Evolutionary conservation across 2,329 filamentous ascomycete species (phyloP).

Genomic region (Neobulgaria alba): DNA sequence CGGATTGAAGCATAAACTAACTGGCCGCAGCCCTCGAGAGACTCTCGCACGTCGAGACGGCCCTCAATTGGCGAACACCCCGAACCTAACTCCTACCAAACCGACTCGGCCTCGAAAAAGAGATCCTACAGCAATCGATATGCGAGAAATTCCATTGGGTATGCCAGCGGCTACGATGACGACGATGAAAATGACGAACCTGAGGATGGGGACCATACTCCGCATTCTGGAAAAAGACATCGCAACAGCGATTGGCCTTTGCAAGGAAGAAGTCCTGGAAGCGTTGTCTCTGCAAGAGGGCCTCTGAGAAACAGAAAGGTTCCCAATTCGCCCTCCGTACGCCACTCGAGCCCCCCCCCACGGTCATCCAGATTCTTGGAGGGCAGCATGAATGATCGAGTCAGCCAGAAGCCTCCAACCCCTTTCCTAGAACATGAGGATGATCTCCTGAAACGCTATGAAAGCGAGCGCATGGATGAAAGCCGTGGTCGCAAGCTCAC

Average conservation of each 20-base stretch:
- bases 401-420: slow-evolving; percentile 52
- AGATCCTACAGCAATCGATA: slow-evolving; percentile 27
- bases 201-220: slow-evolving; percentile 13
- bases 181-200: slow-evolving; percentile 22
- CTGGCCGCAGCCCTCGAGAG: slow-evolving; percentile 2
- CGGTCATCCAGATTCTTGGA: slow-evolving; percentile 62
- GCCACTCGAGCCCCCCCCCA: slow-evolving; percentile 29
- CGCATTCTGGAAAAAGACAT: slow-evolving; percentile 34
- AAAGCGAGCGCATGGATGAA: slow-evolving; percentile 6
- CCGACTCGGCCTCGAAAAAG: slow-evolving; percentile 16
- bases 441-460: slow-evolving; percentile 13
- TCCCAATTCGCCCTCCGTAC: slow-evolving; percentile 22
- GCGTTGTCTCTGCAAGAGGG: slow-evolving; percentile 7
- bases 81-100: slow-evolving; percentile 1
- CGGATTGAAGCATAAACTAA: slow-evolving; percentile 1
- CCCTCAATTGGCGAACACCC: slow-evolving; percentile 7
- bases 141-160: slow-evolving; percentile 12
- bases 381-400: slow-evolving; percentile 78
- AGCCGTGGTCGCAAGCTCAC: slow-evolving; percentile 12
- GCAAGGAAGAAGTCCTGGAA: slow-evolving; percentile 5
- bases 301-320: slow-evolving; percentile 18
- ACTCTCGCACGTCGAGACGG: slow-evolving; percentile 6
- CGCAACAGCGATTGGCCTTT: slow-evolving; percentile 38
- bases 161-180: slow-evolving; percentile 27
- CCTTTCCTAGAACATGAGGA: slow-evolving; percentile 23